phyloP scores from a whole-genome alignment of 306 rosid genomes.

The Notholithocarpus densiflorus region DNA sequence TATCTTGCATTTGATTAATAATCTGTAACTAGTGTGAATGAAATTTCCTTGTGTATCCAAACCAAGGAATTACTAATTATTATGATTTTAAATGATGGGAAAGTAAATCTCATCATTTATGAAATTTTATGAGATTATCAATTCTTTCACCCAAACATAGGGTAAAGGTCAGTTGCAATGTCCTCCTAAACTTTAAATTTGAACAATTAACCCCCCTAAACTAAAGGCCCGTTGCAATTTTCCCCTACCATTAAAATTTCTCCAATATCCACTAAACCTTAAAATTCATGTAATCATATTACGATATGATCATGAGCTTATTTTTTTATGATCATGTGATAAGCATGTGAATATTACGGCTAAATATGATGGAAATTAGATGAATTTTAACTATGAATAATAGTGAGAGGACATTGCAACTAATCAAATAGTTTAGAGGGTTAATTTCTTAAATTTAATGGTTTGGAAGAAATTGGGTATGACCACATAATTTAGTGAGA shows the following conservation, averaged over 20 bases:
- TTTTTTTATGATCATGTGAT: not conserved
- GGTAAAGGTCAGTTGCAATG: too few species aligned
- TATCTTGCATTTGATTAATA: too few species aligned
- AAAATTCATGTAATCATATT: too few species aligned
- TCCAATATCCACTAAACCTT: not conserved
- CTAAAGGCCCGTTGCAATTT: not conserved
- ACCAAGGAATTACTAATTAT: too few species aligned
- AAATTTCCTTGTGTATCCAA: too few species aligned
- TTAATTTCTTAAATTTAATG: not conserved
- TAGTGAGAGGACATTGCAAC: not conserved
- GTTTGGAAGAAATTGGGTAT: not conserved
- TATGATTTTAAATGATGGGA: too few species aligned
- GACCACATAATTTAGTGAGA: not conserved
- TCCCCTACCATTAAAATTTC: not conserved
- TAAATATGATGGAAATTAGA: not conserved
- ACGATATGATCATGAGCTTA: too few species aligned
- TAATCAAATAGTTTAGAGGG: not conserved
- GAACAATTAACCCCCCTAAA: not conserved
- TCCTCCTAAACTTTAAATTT: too few species aligned
- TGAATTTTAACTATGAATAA: not conserved
- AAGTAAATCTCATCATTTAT: too few species aligned
- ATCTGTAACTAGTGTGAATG: too few species aligned
- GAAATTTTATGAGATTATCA: too few species aligned
- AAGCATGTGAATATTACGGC: not conserved
- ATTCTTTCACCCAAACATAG: too few species aligned